Percentiles rank a stretch among this genome's conserved stretches.
Evolutionary conservation across 2,329 filamentous ascomycete species (phyloP).

Genomic region (Exophiala mesophila): DNA sequence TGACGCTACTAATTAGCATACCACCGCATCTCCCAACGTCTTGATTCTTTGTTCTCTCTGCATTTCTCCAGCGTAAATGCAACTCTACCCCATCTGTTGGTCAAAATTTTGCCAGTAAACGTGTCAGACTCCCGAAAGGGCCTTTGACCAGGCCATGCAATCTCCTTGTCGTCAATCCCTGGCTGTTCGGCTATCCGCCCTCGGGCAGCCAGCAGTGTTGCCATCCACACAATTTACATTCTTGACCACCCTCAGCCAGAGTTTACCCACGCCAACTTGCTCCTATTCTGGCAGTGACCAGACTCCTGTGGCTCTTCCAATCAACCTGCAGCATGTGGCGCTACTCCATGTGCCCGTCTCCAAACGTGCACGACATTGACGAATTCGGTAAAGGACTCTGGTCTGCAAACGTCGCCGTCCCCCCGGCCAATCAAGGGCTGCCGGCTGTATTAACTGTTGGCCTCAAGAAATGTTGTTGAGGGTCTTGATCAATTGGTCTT

Average conservation of each 20-base stretch:
- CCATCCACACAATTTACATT: not conserved
- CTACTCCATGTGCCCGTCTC: slow-evolving; percentile 4
- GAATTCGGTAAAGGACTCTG: slow-evolving; percentile 18
- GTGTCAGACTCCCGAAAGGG: too few species aligned
- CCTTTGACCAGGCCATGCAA: too few species aligned
- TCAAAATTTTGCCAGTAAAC: too few species aligned
- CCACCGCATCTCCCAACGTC: too few species aligned
- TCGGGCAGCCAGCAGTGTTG: not conserved
- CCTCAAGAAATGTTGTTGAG: too few species aligned
- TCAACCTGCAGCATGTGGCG: slow-evolving; percentile 8
- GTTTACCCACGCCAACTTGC: slow-evolving; percentile 1
- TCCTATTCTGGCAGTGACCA: slow-evolving; percentile 1
- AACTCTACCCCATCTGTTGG: too few species aligned
- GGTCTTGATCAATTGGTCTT: too few species aligned
- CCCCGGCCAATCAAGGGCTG: too few species aligned
- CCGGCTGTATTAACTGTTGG: too few species aligned
- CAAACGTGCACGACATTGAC: slow-evolving; percentile 21
- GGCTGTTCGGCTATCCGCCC: not conserved
- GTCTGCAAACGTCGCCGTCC: too few species aligned
- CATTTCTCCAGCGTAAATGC: too few species aligned
- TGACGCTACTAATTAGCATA: too few species aligned
- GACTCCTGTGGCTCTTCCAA: not conserved
- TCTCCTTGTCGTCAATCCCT: not conserved
- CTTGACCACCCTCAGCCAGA: slow-evolving; percentile 1
- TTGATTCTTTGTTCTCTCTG: not conserved